A percentile compares a stretch with the other conserved stretches of the same genome.
Evolutionary conservation across 2,329 filamentous ascomycete species (phyloP).

Genomic region (Lachnellula arida): DNA sequence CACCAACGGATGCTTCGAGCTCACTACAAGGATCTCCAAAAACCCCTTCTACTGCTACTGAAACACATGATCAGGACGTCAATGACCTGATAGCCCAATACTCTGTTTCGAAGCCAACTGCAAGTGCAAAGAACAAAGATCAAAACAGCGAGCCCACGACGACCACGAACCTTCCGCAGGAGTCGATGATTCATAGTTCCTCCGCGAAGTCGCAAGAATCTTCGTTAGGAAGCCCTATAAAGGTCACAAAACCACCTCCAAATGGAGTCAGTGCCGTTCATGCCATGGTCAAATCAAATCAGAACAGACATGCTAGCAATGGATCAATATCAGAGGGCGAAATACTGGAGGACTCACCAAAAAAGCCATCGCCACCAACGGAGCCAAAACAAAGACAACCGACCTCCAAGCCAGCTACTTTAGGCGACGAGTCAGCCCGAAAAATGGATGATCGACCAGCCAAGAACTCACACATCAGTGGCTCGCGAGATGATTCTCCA

Average conservation of each 20-base stretch:
- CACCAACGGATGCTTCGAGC: constrained; percentile 11
- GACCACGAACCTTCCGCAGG: constrained; percentile 4
- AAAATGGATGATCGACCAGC: background rate
- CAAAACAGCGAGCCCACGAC: constrained; percentile 3
- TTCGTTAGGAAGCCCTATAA: constrained; percentile 22
- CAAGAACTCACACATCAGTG: constrained; percentile 2
- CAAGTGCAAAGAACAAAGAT: constrained; percentile 14
- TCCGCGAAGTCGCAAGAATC: constrained; percentile 18
- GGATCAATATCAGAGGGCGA: constrained; percentile 29
- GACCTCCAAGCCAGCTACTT: constrained; percentile 10
- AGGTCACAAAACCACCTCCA: constrained; percentile 10
- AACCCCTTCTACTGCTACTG: constrained; percentile 9
- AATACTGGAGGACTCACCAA: constrained; percentile 28
- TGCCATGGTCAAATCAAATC: constrained; percentile 7
- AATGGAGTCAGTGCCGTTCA: constrained; percentile 10
- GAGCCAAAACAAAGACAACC: constrained; percentile 18
- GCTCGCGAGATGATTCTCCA: constrained; percentile 14
- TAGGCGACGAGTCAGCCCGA: constrained; percentile 6
- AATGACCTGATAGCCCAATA: constrained; percentile 28
- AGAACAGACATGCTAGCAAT: constrained; percentile 18
- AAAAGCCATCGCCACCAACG: constrained; percentile 13
- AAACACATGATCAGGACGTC: constrained; percentile 20
- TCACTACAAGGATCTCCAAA: constrained; percentile 18
- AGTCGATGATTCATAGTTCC: background rate
- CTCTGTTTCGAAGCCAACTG: constrained; percentile 18